These are phyloP conservation scores for Neofusicoccum ribis DNA, from an alignment of 2,329 filamentous ascomycete species.

Conservation along the genomic window DNA sequence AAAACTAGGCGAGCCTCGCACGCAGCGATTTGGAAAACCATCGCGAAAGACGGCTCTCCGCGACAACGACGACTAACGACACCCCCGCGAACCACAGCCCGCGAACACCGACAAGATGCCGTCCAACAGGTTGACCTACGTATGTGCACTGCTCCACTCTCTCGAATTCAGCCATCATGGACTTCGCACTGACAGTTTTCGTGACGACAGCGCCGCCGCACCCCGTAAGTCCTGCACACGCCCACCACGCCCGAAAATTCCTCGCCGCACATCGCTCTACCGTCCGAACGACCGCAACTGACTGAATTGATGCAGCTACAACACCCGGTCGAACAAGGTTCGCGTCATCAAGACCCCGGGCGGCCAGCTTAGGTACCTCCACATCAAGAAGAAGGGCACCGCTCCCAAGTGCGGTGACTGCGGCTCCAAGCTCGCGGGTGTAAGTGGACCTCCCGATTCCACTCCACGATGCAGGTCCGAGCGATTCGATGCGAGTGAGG, in stretches of 20 bases:
- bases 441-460: slow-evolving; percentile 62
- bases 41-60: background rate
- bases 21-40: slow-evolving; percentile 2
- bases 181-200: slow-evolving; percentile 15
- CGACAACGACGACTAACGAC: slow-evolving; percentile 19
- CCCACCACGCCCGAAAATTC: slow-evolving; percentile 4
- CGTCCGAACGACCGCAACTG: slow-evolving; percentile 16
- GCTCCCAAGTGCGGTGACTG: slow-evolving; percentile 94
- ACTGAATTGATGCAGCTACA: slow-evolving; percentile 67
- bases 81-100: slow-evolving; percentile 18
- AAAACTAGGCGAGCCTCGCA: slow-evolving; percentile 14
- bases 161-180: background rate
- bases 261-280: background rate
- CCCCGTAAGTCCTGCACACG: slow-evolving; percentile 43
- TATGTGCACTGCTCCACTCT: slow-evolving; percentile 37
- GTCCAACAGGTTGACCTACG: slow-evolving; percentile 58
- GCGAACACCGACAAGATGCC: slow-evolving; percentile 49
- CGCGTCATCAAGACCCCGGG: slow-evolving; percentile 90
- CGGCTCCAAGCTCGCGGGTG: slow-evolving; percentile 93
- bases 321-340: slow-evolving; percentile 97
- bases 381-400: slow-evolving; percentile 99
- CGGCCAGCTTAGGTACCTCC: slow-evolving; percentile 90
- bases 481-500: background rate
- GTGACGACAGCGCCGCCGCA: slow-evolving; percentile 52
- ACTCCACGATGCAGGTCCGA: background rate